Evolutionary conservation across 2,329 filamentous ascomycete species (phyloP), one percentile per base, ranked within the genome.

Genomic region (Diplodia corticola): DNA sequence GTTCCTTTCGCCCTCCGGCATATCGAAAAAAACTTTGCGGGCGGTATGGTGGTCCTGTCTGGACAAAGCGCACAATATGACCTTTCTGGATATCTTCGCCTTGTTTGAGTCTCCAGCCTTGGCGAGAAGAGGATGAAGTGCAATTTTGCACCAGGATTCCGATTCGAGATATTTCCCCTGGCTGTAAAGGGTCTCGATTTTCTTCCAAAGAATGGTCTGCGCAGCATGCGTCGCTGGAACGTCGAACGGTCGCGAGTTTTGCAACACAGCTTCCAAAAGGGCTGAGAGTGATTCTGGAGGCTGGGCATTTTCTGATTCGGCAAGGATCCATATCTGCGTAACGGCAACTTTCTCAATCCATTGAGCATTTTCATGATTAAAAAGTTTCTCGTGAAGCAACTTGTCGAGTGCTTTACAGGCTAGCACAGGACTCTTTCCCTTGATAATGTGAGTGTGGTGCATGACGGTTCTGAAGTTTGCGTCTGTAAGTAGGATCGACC

Each of bases 161-260:
- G 89, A 85, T 15, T 81, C 69, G 2, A 82, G 79, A 64, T 84
- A 85, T 17, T 86, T 78, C 1, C 82, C 80, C 35, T 85, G 81
- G 1, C 78, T 78, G 68, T 86, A 87, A 15, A 81, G 80, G 0
- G 81, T 77, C 63, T 93, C 90, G n/a, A 91, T 81, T 28, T 84
- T 85, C 77, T 92, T 95, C 92, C 93, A 97, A 3, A 97, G 70
- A 73, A 90, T 88, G 37, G 87, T 90, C 70, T 91, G 89, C 6
- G 86, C 85, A 37, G 89, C 88, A 68, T 88, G 86, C 13, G 90
- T 87, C 5, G 88, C 87, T 68, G 86, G 83, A 4, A 85, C 77
- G 24, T 84, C 81, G 4, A 96, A 74, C 0, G 83, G 74, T 7
- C 35, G 40, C 1, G 57, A 61, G 26, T 37, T 17, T 10, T 61